Conservation (phyloP, 2,329 filamentous ascomycete species). For the Calonectria naviculata region DNA sequence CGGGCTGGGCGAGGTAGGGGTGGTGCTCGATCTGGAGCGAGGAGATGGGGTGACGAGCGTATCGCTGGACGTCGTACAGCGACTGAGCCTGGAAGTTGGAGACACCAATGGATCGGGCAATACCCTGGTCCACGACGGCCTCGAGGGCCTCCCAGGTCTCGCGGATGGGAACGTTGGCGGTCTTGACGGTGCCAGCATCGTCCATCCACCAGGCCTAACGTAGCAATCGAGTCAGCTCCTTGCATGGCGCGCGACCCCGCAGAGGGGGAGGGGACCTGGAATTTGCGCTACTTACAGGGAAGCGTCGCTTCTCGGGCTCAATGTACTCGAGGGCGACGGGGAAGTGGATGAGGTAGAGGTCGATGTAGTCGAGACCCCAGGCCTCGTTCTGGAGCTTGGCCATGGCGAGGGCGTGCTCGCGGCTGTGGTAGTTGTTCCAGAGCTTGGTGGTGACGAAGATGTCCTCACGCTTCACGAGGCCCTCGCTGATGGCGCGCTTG, state of each 20-base stretch:
- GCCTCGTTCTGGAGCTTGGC: slow-evolving; percentile 79
- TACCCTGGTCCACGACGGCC: slow-evolving; percentile 71
- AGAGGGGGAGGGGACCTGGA: neutral
- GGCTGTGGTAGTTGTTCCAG: slow-evolving; percentile 90
- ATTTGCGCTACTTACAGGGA: slow-evolving; percentile 42
- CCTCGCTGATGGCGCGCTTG: slow-evolving; percentile 64
- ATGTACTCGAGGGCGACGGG: slow-evolving; percentile 58
- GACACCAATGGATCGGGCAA: slow-evolving; percentile 79
- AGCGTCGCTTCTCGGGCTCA: slow-evolving; percentile 51
- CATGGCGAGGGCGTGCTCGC: slow-evolving; percentile 78
- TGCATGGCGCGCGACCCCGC: neutral
- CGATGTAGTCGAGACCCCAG: slow-evolving; percentile 87
- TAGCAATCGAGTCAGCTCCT: neutral
- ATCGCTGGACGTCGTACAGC: slow-evolving; percentile 70
- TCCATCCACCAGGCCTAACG: slow-evolving; percentile 50
- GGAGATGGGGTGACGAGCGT: slow-evolving; percentile 64
- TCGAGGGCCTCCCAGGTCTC: slow-evolving; percentile 87
- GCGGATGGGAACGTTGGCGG: slow-evolving; percentile 73
- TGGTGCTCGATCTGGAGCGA: slow-evolving; percentile 76
- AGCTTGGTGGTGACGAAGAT: slow-evolving; percentile 92
- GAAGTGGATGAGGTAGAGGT: slow-evolving; percentile 85
- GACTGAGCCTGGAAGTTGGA: slow-evolving; percentile 77
- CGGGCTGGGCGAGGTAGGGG: slow-evolving; percentile 72
- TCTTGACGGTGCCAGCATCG: slow-evolving; percentile 60
- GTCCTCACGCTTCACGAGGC: slow-evolving; percentile 76